Percentiles rank a stretch among this genome's conserved stretches.
Evolutionary conservation across 305 asterid species (phyloP).

Genomic region (Lippia alba): DNA sequence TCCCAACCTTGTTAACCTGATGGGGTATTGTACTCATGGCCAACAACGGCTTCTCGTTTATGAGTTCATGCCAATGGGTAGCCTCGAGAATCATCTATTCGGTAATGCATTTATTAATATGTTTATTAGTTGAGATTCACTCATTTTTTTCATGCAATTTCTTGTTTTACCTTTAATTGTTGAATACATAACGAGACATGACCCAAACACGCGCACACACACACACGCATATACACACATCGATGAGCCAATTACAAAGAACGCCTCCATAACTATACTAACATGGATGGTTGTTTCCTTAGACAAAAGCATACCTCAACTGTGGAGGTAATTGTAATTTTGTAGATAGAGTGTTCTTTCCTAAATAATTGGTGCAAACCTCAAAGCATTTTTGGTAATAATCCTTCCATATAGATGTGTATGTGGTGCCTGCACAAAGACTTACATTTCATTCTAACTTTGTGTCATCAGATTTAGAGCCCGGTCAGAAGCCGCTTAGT

Average conservation of each 20-base stretch:
- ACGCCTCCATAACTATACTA: too few species aligned
- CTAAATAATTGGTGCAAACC: too few species aligned
- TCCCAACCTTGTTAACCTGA: slow-evolving; percentile 78
- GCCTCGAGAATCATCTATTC: slow-evolving; percentile 88
- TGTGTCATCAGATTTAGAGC: slow-evolving; percentile 52
- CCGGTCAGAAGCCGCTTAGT: slow-evolving; percentile 62
- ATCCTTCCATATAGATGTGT: too few species aligned
- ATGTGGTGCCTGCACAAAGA: too few species aligned
- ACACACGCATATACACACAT: neutral
- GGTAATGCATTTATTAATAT: slow-evolving; percentile 43
- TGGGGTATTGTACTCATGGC: slow-evolving; percentile 84
- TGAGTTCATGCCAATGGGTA: slow-evolving; percentile 87
- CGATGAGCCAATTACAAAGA: neutral
- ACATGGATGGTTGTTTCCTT: too few species aligned
- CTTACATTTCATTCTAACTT: neutral
- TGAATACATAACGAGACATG: neutral
- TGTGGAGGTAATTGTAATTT: too few species aligned
- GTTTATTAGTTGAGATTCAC: neutral
- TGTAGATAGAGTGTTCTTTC: too few species aligned
- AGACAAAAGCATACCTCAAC: too few species aligned
- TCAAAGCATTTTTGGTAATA: too few species aligned
- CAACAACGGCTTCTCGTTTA: slow-evolving; percentile 90
- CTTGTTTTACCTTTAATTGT: neutral
- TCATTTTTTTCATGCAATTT: neutral
- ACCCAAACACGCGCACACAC: neutral